Conservation (phyloP, 768 basidiomycete genomes). For the Pulveroboletus sp. region DNA sequence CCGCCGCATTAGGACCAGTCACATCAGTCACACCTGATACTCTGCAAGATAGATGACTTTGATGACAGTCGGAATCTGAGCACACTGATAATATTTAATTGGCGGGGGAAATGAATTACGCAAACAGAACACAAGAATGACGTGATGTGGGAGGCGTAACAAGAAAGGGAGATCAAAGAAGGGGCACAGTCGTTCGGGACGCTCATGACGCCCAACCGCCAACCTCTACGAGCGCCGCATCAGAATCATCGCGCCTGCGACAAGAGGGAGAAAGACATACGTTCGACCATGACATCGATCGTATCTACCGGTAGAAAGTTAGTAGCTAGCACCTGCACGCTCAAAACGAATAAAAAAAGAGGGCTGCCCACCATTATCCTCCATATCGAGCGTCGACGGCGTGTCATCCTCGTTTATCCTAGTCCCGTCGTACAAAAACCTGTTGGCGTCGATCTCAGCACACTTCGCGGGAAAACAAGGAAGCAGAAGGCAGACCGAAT, state of each 20-base stretch:
- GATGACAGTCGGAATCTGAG: not conserved
- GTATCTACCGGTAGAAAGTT: conserved; percentile 51
- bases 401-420: conserved; percentile 90
- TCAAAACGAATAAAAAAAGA: conserved; percentile 2
- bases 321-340: conserved; percentile 3
- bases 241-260: not conserved
- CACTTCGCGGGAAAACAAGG: no score
- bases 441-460: conserved; percentile 25
- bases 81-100: not conserved
- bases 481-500: conserved; percentile 62
- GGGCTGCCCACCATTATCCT: conserved; percentile 67
- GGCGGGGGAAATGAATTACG: not conserved
- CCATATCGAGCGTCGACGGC: conserved; percentile 81
- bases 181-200: not conserved
- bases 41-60: no score
- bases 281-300: conserved; percentile 97
- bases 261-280: conserved; percentile 41
- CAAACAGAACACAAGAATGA: not conserved
- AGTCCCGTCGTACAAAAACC: conserved; percentile 88
- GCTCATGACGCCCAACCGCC: conserved; percentile 18
- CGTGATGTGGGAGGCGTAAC: not conserved
- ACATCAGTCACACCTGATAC: no score
- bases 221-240: conserved; percentile 8
- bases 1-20: no score
- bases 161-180: not conserved